Evolutionary conservation across 2,329 filamentous ascomycete species (phyloP).

Genomic region (Metarhizium album): DNA sequence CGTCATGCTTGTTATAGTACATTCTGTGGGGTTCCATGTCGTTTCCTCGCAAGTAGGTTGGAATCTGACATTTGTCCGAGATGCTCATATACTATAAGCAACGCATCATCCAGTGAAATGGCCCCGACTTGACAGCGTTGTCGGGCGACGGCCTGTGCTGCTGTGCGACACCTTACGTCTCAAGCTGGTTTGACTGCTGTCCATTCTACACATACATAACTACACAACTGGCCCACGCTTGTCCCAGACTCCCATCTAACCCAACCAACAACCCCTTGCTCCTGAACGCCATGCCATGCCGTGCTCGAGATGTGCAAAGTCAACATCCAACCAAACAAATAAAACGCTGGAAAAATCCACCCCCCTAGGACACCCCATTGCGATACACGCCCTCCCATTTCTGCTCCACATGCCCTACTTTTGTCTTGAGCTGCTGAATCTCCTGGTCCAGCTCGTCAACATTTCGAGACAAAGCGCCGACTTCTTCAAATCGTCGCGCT

Average conservation of each 20-base stretch:
- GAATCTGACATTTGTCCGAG: not conserved
- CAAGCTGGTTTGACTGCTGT: not conserved
- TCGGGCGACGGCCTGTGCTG: not conserved
- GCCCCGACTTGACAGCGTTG: not conserved
- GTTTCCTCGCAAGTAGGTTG: not conserved
- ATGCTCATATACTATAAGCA: no score
- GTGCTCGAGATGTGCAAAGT: not conserved
- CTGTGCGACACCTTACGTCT: not conserved
- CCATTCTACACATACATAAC: constrained; percentile 1
- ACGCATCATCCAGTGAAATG: no score
- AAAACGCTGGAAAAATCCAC: not conserved
- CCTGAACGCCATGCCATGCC: constrained; percentile 27
- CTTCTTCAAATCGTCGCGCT: constrained; percentile 75
- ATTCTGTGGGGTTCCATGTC: not conserved
- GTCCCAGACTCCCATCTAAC: constrained; percentile 1
- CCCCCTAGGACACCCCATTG: constrained; percentile 10
- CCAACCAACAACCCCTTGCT: constrained; percentile 2
- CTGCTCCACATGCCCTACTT: constrained; percentile 55
- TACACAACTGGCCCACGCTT: not conserved
- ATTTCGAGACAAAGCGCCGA: constrained; percentile 67
- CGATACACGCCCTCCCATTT: constrained; percentile 43
- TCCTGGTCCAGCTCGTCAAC: constrained; percentile 72
- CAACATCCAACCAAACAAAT: not conserved
- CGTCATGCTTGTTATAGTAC: not conserved
- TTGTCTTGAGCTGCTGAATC: constrained; percentile 56